Evolutionary conservation across 805 yeast genomes (phyloP), one percentile per base, ranked within the genome.

Genomic region (Yarrowia divulgata): DNA sequence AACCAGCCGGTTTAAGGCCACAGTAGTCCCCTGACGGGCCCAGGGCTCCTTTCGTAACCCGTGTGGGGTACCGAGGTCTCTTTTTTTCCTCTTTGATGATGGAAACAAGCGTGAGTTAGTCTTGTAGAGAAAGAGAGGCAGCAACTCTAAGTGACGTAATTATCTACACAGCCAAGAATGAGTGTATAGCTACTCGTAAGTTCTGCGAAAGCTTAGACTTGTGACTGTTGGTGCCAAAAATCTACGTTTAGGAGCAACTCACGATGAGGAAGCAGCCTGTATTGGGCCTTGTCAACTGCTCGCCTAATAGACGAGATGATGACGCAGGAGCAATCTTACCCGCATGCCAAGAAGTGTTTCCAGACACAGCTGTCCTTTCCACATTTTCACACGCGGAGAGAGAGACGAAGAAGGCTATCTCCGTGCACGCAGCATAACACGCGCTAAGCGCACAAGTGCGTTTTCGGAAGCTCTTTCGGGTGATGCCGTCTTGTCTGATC

Each of bases 141-240:
- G 42, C 60, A 54, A 54, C 60, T 54, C 14, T 37, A 54, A 54
- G 60, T 54, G 35, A 54, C 60, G 60, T 54, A 37, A 54, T 54
- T 43, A 54, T 52, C 58, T 54, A 7, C 40, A 7, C 40, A 10
- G 40, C 23, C 40, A 37, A 37, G 58, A 49, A n/a, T 49, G 39
- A 32, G 23, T 23, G 39, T 29, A 7, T 32, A 14, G 39, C 35
- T 23, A 23, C 29, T 2, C 29, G 29, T 23, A 32, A n/a, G 18
- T 35, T 16, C n/a, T 29, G 6, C 10, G 7, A 12, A 46, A 46
- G 50, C 50, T 46, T 46, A 46, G 50, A 46, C 50, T 46, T 23
- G 23, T 6, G 34, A 8, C 50, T 23, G 7, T 37, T 37, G 40
- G 40, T 13, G n/a, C n/a, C n/a, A n/a, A n/a, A n/a, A n/a, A n/a